Percentiles rank a stretch among this genome's conserved stretches.
Evolutionary conservation across 768 basidiomycete genomes (phyloP).

Genomic region (Leccinum boreale): DNA sequence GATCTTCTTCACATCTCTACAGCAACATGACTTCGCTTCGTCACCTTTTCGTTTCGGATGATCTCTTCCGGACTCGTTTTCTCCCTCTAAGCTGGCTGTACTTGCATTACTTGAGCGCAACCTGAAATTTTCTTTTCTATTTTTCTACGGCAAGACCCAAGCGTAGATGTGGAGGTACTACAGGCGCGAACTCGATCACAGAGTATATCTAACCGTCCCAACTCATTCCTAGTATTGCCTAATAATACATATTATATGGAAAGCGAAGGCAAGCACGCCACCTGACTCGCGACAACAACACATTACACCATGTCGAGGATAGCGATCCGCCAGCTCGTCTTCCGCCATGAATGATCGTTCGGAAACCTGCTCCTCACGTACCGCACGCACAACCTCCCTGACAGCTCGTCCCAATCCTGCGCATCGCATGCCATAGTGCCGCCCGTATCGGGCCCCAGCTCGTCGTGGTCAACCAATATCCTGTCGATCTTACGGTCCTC

Average conservation of each 20-base stretch:
- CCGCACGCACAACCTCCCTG: conserved; percentile 28
- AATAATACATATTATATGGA: background rate
- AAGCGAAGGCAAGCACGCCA: background rate
- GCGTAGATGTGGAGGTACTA: too few species aligned
- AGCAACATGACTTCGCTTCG: too few species aligned
- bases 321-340: conserved; percentile 20
- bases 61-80: too few species aligned
- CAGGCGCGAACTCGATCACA: background rate
- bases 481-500: conserved; percentile 19
- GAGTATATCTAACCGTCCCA: background rate
- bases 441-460: conserved; percentile 6
- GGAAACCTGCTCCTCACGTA: conserved; percentile 20
- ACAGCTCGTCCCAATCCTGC: conserved; percentile 33
- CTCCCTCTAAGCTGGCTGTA: too few species aligned
- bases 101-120: too few species aligned
- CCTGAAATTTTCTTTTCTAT: background rate
- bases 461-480: conserved; percentile 23
- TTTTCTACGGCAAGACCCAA: background rate
- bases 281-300: background rate
- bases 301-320: conserved; percentile 26
- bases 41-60: too few species aligned
- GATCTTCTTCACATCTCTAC: too few species aligned
- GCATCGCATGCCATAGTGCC: conserved; percentile 16
- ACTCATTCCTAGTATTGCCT: background rate
- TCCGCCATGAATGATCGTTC: conserved; percentile 24